phyloP scores from a whole-genome alignment of 2,329 filamentous ascomycete species.

The Epichloe scottii region DNA sequence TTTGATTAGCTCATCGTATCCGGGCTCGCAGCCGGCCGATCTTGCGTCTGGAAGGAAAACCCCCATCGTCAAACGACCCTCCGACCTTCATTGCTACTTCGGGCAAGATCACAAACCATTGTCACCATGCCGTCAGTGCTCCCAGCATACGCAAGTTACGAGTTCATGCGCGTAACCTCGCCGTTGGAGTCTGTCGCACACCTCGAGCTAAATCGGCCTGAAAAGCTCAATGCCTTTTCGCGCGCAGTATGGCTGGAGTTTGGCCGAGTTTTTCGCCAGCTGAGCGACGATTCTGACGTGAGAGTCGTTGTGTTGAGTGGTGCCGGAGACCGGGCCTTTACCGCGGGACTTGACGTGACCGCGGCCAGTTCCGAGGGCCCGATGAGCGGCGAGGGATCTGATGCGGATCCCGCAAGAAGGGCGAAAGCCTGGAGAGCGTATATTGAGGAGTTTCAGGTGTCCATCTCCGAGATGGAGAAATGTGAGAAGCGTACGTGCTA shows the following conservation, averaged over 20 bases:
- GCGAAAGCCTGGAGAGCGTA: constrained; percentile 51
- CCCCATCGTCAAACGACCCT: too few species aligned
- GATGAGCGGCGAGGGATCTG: constrained; percentile 19
- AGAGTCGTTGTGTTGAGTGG: constrained; percentile 71
- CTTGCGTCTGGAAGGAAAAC: too few species aligned
- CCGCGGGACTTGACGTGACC: constrained; percentile 71
- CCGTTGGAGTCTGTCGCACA: constrained; percentile 68
- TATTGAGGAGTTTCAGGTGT: constrained; percentile 69
- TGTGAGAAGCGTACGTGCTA: constrained; percentile 64
- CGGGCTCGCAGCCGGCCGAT: too few species aligned
- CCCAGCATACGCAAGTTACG: constrained; percentile 34
- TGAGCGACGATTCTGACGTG: constrained; percentile 60
- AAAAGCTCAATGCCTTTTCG: constrained; percentile 80
- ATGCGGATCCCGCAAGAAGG: constrained; percentile 49
- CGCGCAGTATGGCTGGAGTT: constrained; percentile 81
- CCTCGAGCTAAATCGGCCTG: constrained; percentile 78
- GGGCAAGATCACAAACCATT: not conserved
- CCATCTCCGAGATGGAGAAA: constrained; percentile 62
- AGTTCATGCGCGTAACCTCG: constrained; percentile 63
- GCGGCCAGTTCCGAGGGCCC: constrained; percentile 45
- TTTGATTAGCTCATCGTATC: too few species aligned
- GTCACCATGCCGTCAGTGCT: constrained; percentile 7
- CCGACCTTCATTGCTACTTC: not conserved
- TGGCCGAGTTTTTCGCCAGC: constrained; percentile 53
- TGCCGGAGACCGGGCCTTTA: constrained; percentile 74